phyloP scores from a whole-genome alignment of 2,329 filamentous ascomycete species.

The Neocucurbitaria cava region DNA sequence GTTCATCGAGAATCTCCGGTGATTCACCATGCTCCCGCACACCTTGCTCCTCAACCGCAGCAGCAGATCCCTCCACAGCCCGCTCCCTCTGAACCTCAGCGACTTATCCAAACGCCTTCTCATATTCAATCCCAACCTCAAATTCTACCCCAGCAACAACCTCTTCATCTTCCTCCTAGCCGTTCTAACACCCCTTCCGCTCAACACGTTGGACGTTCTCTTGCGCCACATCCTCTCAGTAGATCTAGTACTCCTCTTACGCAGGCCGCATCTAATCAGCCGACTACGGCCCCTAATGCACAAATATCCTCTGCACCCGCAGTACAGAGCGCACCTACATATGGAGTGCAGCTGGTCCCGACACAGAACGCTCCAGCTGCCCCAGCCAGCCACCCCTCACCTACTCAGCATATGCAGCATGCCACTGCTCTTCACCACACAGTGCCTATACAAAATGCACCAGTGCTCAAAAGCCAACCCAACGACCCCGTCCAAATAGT shows the following conservation, averaged over 20 bases:
- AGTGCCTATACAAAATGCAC: conserved; percentile 14
- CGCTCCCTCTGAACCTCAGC: conserved; percentile 5
- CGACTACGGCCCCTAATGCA: conserved; percentile 18
- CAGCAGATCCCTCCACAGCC: conserved; percentile 17
- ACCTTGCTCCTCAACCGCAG: conserved; percentile 30
- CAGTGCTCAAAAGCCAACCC: conserved; percentile 36
- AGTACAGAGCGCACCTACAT: conserved; percentile 22
- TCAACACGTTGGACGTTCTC: conserved; percentile 27
- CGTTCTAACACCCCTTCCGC: conserved; percentile 32
- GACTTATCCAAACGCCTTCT: conserved; percentile 14
- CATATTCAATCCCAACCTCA: conserved; percentile 23
- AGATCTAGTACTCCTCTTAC: conserved; percentile 39
- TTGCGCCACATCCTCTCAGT: conserved; percentile 35
- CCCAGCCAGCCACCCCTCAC: conserved; percentile 9
- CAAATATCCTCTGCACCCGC: conserved; percentile 15
- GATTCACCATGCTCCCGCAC: conserved; percentile 23
- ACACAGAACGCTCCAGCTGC: conserved; percentile 15
- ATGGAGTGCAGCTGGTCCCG: conserved; percentile 27
- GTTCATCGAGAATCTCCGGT: conserved; percentile 30
- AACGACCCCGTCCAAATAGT: conserved; percentile 19
- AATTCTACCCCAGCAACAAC: conserved; percentile 23
- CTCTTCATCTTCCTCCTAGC: conserved; percentile 25
- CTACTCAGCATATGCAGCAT: conserved; percentile 5
- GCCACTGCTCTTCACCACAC: conserved; percentile 13
- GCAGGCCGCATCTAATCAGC: conserved; percentile 26